Percentiles rank a stretch among this genome's conserved stretches.
phyloP scores from a whole-genome alignment of 257 asterid species.

The Galeopsis tetrahit region DNA sequence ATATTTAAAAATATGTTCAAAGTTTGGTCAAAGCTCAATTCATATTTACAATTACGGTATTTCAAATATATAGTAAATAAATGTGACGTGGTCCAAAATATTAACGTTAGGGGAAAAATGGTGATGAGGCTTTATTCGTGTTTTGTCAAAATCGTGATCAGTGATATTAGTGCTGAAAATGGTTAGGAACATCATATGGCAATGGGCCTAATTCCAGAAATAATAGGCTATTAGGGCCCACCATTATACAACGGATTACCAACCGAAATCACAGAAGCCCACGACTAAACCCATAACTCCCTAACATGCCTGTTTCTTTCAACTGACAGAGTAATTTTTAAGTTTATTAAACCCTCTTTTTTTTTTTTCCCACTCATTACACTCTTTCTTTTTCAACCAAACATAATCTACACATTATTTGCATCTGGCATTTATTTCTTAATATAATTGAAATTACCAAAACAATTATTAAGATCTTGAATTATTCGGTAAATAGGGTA shows the following conservation, averaged over 20 bases:
- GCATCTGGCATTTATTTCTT: not conserved
- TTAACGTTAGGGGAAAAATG: not conserved
- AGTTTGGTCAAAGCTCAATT: not conserved
- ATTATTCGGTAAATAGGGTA: no score
- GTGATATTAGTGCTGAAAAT: not conserved
- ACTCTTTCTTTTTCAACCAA: slow-evolving; percentile 24
- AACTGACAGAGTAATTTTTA: slow-evolving; percentile 26
- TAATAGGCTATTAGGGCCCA: slow-evolving; percentile 28
- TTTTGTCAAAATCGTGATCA: slow-evolving; percentile 18
- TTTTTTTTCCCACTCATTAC: not conserved
- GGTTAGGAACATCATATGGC: slow-evolving; percentile 24
- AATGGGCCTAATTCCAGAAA: slow-evolving; percentile 30
- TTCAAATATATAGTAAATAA: no score
- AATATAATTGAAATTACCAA: no score
- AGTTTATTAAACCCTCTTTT: slow-evolving; percentile 9
- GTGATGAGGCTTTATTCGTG: slow-evolving; percentile 5
- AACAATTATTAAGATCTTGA: no score
- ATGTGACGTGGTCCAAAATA: no score
- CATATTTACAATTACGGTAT: not conserved
- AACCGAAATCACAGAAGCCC: slow-evolving; percentile 37
- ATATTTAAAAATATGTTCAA: no score
- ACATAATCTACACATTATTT: not conserved
- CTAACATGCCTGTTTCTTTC: slow-evolving; percentile 30
- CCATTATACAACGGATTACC: slow-evolving; percentile 32
- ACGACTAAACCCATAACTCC: slow-evolving; percentile 34